Evolutionary conservation across 441 rosid species (phyloP).

Genomic region (Erysimum cheiri): DNA sequence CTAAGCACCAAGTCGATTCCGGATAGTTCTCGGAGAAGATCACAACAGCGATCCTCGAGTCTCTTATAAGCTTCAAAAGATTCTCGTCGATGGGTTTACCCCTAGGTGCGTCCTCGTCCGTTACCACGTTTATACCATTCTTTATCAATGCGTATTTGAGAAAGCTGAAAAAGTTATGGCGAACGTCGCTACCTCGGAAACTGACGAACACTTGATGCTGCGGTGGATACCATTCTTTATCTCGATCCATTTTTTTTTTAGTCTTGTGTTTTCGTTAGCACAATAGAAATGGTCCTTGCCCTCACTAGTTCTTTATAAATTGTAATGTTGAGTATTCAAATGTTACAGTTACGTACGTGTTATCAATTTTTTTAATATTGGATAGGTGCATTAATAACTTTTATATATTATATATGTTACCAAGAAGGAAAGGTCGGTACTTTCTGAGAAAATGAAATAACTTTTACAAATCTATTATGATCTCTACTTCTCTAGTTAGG

Average conservation of each 20-base stretch:
- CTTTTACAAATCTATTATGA: neutral
- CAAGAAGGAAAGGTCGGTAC: neutral
- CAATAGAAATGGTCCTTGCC: neutral
- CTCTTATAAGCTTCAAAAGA: constrained; percentile 1
- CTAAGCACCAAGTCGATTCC: neutral
- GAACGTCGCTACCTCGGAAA: constrained; percentile 7
- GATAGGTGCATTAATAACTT: neutral
- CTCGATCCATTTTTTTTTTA: neutral
- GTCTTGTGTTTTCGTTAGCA: neutral
- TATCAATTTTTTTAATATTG: neutral
- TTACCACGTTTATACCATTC: neutral
- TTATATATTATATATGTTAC: neutral
- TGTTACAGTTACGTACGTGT: neutral
- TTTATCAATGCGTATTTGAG: constrained; percentile 9
- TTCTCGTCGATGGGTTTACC: neutral
- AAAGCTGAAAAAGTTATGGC: constrained; percentile 14
- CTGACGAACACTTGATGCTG: constrained; percentile 3
- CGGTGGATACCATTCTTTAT: neutral
- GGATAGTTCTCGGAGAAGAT: constrained; percentile 7
- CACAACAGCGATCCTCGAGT: constrained; percentile 1
- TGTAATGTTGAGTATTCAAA: neutral
- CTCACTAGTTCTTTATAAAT: neutral
- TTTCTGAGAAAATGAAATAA: neutral
- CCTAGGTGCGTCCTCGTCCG: constrained; percentile 1
- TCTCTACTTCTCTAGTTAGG: neutral